A percentile compares a stretch with the other conserved stretches of the same genome.
phyloP scores from a whole-genome alignment of 2,329 filamentous ascomycete genomes.

The Fusarium palustre region DNA sequence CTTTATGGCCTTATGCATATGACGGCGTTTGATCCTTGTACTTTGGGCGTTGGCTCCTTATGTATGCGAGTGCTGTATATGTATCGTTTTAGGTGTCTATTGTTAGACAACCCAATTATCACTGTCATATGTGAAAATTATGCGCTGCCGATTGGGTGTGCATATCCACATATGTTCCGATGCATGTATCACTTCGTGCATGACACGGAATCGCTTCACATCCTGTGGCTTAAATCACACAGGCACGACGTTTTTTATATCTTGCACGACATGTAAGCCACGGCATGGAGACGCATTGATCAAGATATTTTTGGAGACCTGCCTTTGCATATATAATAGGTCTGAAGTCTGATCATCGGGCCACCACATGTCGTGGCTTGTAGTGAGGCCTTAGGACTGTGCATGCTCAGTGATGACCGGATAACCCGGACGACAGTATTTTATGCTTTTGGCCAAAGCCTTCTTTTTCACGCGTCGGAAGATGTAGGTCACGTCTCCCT shows the following conservation, averaged over 20 bases:
- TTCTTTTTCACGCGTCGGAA: neutral
- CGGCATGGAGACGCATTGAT: neutral
- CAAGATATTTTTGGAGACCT: neutral
- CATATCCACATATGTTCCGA: neutral
- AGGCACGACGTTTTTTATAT: neutral
- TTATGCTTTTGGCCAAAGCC: neutral
- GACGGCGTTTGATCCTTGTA: slow-evolving; percentile 34
- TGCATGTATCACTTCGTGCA: neutral
- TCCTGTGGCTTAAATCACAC: neutral
- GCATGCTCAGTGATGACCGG: neutral
- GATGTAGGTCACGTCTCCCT: no score
- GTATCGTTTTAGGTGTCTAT: neutral
- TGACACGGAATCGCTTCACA: neutral
- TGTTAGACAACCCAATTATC: neutral
- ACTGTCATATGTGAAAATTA: neutral
- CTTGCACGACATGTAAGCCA: neutral
- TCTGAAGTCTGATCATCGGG: neutral
- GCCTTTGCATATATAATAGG: neutral
- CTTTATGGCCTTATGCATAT: slow-evolving; percentile 18
- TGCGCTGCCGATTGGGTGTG: neutral
- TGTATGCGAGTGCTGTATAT: neutral
- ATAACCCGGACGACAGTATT: neutral
- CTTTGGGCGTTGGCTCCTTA: neutral
- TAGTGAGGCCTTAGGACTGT: neutral
- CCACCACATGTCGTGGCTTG: neutral